Evolutionary conservation across 2,329 filamentous ascomycete species (phyloP).

Genomic region (Graphiopsis chlorocephala): DNA sequence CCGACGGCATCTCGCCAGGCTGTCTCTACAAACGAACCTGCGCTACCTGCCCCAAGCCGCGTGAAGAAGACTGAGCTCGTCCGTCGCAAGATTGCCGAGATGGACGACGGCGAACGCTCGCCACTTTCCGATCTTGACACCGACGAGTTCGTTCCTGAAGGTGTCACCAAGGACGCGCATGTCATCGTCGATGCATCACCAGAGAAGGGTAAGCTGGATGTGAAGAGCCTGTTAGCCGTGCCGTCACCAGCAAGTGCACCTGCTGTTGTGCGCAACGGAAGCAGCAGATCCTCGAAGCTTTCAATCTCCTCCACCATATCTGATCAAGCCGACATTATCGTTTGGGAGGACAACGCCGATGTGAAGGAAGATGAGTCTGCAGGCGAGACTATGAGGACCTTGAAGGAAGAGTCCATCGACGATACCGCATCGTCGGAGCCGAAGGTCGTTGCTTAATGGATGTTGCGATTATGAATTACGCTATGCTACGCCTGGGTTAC

Average conservation of each 20-base stretch:
- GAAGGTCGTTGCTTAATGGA: neutral
- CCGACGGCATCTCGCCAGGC: conserved; percentile 25
- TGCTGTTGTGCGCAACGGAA: conserved; percentile 7
- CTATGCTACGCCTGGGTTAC: neutral
- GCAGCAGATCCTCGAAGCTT: conserved; percentile 7
- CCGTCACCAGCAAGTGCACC: neutral
- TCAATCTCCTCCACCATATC: conserved; percentile 15
- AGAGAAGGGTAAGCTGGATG: conserved; percentile 17
- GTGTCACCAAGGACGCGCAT: conserved; percentile 32
- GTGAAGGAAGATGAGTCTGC: neutral
- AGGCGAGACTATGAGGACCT: neutral
- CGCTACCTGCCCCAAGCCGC: conserved; percentile 15
- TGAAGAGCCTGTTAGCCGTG: conserved; percentile 16
- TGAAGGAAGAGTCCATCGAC: neutral
- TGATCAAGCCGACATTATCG: conserved; percentile 22
- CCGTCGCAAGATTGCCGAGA: conserved; percentile 32
- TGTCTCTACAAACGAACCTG: conserved; percentile 2
- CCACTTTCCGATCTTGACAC: conserved; percentile 37
- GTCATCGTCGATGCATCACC: conserved; percentile 27
- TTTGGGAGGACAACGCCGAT: conserved; percentile 27
- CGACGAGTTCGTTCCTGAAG: conserved; percentile 35
- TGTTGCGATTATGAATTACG: neutral
- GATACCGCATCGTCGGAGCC: neutral
- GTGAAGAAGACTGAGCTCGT: conserved; percentile 29
- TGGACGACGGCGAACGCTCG: conserved; percentile 36